These are phyloP conservation scores for Penicillium sp. DNA, from an alignment of 2,329 filamentous ascomycete species.

Conservation along the genomic window DNA sequence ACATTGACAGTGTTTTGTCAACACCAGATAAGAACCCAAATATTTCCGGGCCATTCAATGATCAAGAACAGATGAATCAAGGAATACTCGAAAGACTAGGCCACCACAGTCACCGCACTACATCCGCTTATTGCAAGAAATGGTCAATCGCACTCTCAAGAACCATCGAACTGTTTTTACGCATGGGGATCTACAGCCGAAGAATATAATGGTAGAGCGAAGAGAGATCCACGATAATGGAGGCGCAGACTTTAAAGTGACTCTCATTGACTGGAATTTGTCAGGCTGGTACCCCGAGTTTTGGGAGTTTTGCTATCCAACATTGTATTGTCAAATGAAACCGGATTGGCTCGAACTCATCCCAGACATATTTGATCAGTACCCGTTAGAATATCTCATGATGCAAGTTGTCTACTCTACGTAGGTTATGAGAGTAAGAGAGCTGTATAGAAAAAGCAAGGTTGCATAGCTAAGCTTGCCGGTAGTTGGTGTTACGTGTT, in stretches of 20 bases:
- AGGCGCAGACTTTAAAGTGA: constrained; percentile 1
- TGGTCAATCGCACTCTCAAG: constrained; percentile 16
- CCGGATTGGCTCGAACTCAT: background rate
- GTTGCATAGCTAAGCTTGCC: background rate
- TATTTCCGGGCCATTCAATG: constrained; percentile 17
- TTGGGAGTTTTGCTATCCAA: constrained; percentile 1
- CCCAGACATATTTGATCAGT: background rate
- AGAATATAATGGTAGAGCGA: background rate
- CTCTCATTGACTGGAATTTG: constrained; percentile 6
- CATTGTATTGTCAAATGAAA: constrained; percentile 5
- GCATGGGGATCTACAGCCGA: constrained; percentile 5
- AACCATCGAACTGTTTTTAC: constrained; percentile 1
- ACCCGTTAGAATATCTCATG: background rate
- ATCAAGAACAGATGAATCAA: constrained; percentile 17
- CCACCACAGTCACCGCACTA: constrained; percentile 14
- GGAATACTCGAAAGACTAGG: constrained; percentile 9
- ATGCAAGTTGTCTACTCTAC: background rate
- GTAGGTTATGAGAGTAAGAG: too few species aligned
- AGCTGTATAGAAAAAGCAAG: too few species aligned
- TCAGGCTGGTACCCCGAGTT: constrained; percentile 3
- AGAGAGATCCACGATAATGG: background rate
- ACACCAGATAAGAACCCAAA: constrained; percentile 7
- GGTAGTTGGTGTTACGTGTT: background rate
- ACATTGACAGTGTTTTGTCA: constrained; percentile 17
- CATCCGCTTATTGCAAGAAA: constrained; percentile 12